These are phyloP conservation scores for Backusella parvicylindrica DNA, from an alignment of 192 early-diverging fungal species.

Conservation along the genomic window DNA sequence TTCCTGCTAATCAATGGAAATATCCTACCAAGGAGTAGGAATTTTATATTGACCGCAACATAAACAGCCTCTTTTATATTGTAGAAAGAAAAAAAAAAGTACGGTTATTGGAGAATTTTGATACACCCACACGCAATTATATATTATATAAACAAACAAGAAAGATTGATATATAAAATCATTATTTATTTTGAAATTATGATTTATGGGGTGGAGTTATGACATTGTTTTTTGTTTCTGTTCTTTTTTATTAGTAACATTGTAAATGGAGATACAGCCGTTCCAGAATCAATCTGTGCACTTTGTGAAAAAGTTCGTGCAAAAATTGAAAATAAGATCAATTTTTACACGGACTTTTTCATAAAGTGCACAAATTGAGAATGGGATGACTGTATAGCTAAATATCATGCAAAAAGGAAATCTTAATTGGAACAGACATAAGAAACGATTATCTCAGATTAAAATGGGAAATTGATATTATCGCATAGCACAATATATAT, in stretches of 20 bases:
- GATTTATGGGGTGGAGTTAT: neutral
- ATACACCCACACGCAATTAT: neutral
- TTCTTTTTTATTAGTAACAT: neutral
- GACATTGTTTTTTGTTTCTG: neutral
- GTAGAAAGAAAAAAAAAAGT: neutral
- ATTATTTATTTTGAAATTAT: neutral
- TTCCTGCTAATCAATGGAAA: constrained; percentile 83
- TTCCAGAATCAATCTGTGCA: too few species aligned
- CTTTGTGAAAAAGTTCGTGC: too few species aligned
- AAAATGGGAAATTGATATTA: too few species aligned
- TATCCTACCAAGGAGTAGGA: constrained; percentile 33
- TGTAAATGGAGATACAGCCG: too few species aligned
- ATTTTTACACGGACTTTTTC: too few species aligned
- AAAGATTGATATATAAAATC: neutral
- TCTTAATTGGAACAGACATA: too few species aligned
- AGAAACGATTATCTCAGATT: too few species aligned
- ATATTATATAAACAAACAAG: neutral
- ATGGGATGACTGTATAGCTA: too few species aligned
- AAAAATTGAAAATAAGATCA: too few species aligned
- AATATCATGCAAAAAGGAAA: too few species aligned
- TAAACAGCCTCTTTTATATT: neutral
- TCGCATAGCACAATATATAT: too few species aligned
- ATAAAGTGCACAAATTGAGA: too few species aligned
- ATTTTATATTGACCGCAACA: neutral
- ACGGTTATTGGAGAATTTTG: neutral